Evolutionary conservation across 2,329 filamentous ascomycete species (phyloP).

Genomic region (Emericellopsis cladophorae): DNA sequence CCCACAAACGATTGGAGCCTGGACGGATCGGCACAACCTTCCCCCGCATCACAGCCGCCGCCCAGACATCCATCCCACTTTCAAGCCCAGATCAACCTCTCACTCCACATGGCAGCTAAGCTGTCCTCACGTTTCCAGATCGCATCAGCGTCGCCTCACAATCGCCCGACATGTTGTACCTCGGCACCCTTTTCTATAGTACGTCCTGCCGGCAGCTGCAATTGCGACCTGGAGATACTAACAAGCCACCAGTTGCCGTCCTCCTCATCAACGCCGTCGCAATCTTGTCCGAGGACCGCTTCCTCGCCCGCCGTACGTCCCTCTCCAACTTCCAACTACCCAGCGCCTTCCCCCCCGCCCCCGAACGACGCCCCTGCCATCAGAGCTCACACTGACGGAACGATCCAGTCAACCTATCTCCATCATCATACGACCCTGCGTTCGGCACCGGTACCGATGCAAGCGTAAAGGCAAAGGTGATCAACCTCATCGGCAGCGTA

Average conservation of each 20-base stretch:
- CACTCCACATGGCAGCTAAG: neutral
- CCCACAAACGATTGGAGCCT: too few species aligned
- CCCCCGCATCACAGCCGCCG: slow-evolving; percentile 8
- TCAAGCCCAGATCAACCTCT: slow-evolving; percentile 1
- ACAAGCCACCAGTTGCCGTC: slow-evolving; percentile 42
- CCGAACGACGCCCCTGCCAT: neutral
- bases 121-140: slow-evolving; percentile 1
- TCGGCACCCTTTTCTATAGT: slow-evolving; percentile 59
- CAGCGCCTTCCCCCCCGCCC: neutral
- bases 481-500: slow-evolving; percentile 83
- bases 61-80: neutral
- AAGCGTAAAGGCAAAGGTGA: slow-evolving; percentile 74
- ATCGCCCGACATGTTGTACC: slow-evolving; percentile 46
- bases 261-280: slow-evolving; percentile 91
- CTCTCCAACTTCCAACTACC: neutral
- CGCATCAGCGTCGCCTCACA: neutral
- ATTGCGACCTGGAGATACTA: neutral
- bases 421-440: slow-evolving; percentile 55
- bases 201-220: neutral
- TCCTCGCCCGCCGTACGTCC: slow-evolving; percentile 54
- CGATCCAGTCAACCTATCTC: slow-evolving; percentile 58
- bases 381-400: neutral
- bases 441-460: slow-evolving; percentile 64
- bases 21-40: slow-evolving; percentile 19
- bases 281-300: slow-evolving; percentile 87